Base-by-base conservation (phyloP, 495 filamentous ascomycete species). In the Penicillium nucicola region DNA sequence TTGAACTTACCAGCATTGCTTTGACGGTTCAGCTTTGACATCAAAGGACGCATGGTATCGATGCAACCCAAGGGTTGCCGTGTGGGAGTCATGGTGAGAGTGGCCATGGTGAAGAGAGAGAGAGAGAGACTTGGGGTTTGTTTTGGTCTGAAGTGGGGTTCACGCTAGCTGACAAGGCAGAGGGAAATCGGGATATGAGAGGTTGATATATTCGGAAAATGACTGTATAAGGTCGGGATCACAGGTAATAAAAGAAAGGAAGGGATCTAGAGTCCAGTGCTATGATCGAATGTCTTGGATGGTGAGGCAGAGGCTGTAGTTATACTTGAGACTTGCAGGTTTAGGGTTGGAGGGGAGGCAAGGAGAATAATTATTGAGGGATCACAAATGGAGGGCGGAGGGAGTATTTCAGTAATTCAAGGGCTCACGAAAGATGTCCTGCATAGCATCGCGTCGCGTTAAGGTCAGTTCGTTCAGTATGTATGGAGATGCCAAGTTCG, bases 1-100 rank as follows among this genome's bases (percentile, higher is more conserved):
- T 18, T n/a, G 23, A 18, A 41, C 61, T 25, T 77, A 84, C 80
- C 77, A 76, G 80, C 25, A 77, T 56, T 80, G 77, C 42, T 76
- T 57, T 78, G 77, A 35, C 73, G 60, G 64, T 74, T 83, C 52
- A 75, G 57, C 38, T 69, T 69, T 32, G 70, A 57, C 46, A 69
- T 66, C 43, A 83, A 59, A 42, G 74, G 56, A 46, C 76, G 77
- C 55, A 77, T 60, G n/a, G 60, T 56, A 47, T 76, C 71, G 53
- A 77, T 60, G 43, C 61, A 67, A 12, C 65, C 74, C 53, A 77
- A 76, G 13, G 74, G 74, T 48, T 71, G 72, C n/a, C 74, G 68
- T 14, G 64, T 57, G 40, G 67, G 56, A 48, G 69, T 68, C 68
- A 75, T 72, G 44, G 70, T 69, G 59, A 75, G 66, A 46, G 71